phyloP scores from a whole-genome alignment of 169 alveolate species.

The Babesia gibsoni region DNA sequence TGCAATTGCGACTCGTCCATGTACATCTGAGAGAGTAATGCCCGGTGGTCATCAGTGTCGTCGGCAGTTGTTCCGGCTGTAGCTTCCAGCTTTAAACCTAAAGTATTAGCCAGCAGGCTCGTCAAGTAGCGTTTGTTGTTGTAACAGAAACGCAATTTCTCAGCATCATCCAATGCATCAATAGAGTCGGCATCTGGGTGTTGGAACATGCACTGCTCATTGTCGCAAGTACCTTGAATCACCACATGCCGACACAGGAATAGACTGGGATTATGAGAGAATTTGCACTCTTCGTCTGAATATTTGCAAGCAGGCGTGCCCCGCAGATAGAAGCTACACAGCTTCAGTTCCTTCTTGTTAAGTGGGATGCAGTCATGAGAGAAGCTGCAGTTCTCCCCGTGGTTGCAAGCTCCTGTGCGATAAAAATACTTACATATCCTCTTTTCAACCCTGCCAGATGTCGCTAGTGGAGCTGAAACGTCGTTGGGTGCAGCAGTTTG shows the following conservation, averaged over 20 bases:
- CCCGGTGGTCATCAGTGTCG: neutral
- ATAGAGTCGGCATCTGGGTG: conserved; percentile 58
- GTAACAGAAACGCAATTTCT: conserved; percentile 70
- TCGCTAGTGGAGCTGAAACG: neutral
- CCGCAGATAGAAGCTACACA: conserved; percentile 68
- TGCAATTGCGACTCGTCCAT: neutral
- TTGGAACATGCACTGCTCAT: conserved; percentile 65
- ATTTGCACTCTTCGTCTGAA: conserved; percentile 66
- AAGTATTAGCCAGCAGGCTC: conserved; percentile 45
- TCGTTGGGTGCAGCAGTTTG: neutral
- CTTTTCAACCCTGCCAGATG: conserved; percentile 11
- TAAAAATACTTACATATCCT: conserved; percentile 71
- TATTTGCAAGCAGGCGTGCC: conserved; percentile 47
- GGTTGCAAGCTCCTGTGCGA: conserved; percentile 68
- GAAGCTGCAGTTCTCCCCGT: conserved; percentile 66
- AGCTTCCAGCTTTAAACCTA: neutral
- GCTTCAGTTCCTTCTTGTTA: conserved; percentile 69
- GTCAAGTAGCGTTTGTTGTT: conserved; percentile 71
- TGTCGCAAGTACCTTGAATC: conserved; percentile 54
- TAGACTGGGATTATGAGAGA: conserved; percentile 70
- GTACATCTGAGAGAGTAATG: too few species aligned
- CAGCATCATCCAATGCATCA: conserved; percentile 65
- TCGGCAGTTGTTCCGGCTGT: neutral
- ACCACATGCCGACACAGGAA: conserved; percentile 72
- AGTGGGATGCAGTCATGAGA: conserved; percentile 78